These are phyloP conservation scores for Rubia balearica DNA, from an alignment of 305 asterid genomes.

Conservation along the genomic window DNA sequence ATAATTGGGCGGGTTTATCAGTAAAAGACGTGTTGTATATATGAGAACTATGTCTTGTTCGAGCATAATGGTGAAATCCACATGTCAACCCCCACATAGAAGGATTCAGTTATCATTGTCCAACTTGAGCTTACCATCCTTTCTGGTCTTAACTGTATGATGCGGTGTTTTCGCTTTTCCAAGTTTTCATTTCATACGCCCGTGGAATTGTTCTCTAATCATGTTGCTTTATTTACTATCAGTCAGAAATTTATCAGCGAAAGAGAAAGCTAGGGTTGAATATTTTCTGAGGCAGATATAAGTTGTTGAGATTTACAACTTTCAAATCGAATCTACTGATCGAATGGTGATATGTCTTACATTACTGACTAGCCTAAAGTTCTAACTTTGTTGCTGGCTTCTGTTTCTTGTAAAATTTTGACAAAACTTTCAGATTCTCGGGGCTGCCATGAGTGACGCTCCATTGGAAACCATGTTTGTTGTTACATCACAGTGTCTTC, in stretches of 20 bases:
- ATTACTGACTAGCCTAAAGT: slow-evolving; percentile 16
- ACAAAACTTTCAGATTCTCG: slow-evolving; percentile 40
- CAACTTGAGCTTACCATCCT: background rate
- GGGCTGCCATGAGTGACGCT: slow-evolving; percentile 28
- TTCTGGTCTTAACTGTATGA: background rate
- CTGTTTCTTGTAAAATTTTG: slow-evolving; percentile 12
- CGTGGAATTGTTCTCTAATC: background rate
- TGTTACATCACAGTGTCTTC: slow-evolving; percentile 32
- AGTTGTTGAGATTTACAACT: slow-evolving; percentile 3
- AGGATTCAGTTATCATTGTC: background rate
- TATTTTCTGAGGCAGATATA: background rate
- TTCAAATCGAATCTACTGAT: background rate
- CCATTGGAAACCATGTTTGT: slow-evolving; percentile 32
- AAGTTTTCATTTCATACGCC: background rate
- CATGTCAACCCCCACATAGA: background rate
- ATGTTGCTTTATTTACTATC: background rate
- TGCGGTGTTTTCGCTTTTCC: background rate
- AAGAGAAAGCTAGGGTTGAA: background rate
- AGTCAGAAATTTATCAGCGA: background rate
- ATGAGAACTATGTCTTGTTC: background rate
- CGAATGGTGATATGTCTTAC: background rate
- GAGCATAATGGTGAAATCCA: background rate
- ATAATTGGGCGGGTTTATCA: background rate
- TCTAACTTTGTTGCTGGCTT: slow-evolving; percentile 17
- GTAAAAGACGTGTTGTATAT: background rate